Percentiles rank a stretch among this genome's conserved stretches.
Evolutionary conservation across 441 rosid genomes (phyloP).

Genomic region (Erodium moschatum): DNA sequence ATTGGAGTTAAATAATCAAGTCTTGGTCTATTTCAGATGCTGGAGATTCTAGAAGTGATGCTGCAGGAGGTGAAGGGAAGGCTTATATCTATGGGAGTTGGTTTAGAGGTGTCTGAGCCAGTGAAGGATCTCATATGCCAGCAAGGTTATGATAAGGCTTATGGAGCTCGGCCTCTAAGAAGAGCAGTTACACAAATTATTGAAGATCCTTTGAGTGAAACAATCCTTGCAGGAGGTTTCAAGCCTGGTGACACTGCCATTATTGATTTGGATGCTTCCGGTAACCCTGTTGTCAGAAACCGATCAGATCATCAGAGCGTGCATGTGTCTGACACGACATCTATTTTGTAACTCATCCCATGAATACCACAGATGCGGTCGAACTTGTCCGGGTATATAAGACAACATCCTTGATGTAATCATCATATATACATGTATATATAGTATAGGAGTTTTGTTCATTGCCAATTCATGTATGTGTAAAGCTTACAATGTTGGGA

Average conservation of each 20-base stretch:
- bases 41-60: slow-evolving; percentile 67
- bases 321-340: slow-evolving; percentile 45
- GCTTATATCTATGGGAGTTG: slow-evolving; percentile 66
- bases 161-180: slow-evolving; percentile 84
- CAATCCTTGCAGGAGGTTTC: slow-evolving; percentile 56
- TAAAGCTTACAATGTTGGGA: background rate
- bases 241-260: slow-evolving; percentile 74
- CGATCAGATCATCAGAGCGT: slow-evolving; percentile 33
- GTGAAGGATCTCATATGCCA: slow-evolving; percentile 66
- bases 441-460: slow-evolving; percentile 11
- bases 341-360: slow-evolving; percentile 22
- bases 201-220: slow-evolving; percentile 83
- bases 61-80: slow-evolving; percentile 73
- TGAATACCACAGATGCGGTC: background rate
- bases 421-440: slow-evolving; percentile 14
- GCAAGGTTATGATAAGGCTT: slow-evolving; percentile 67
- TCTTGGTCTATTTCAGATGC: slow-evolving; percentile 45
- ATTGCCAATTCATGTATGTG: too few species aligned
- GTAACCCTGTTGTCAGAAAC: slow-evolving; percentile 54
- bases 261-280: slow-evolving; percentile 61
- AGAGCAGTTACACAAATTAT: slow-evolving; percentile 68
- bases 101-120: slow-evolving; percentile 68
- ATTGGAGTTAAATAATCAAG: background rate
- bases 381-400: background rate
- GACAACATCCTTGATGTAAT: too few species aligned